phyloP scores from a whole-genome alignment of 805 yeast genomes.

The Metschnikowia cerradonensis region DNA sequence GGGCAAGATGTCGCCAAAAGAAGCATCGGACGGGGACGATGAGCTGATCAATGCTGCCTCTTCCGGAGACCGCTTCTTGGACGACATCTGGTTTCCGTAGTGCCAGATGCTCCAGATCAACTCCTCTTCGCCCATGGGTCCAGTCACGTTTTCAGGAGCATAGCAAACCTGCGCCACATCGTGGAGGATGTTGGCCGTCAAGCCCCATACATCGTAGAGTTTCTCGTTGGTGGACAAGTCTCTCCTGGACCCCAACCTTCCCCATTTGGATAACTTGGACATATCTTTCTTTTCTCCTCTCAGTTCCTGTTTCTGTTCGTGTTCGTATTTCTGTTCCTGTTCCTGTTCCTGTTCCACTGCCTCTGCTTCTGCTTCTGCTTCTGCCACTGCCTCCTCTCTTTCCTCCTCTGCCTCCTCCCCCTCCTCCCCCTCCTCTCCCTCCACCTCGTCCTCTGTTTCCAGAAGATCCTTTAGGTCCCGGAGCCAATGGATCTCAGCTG shows the following conservation, averaged over 20 bases:
- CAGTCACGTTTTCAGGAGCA: neutral
- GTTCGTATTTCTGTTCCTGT: too few species aligned
- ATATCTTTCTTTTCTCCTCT: constrained; percentile 5
- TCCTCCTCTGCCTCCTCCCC: neutral
- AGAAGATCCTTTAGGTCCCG: constrained; percentile 52
- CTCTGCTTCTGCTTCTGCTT: neutral
- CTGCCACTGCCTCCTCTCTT: neutral
- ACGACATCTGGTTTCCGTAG: constrained; percentile 51
- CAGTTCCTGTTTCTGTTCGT: neutral
- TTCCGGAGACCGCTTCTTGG: constrained; percentile 45
- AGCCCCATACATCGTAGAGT: constrained; percentile 75
- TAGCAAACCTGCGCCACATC: constrained; percentile 60
- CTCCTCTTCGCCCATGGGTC: constrained; percentile 59
- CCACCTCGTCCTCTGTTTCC: constrained; percentile 45
- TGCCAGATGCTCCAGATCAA: constrained; percentile 54
- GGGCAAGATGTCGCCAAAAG: constrained; percentile 44
- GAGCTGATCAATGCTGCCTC: constrained; percentile 48
- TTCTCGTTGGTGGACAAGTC: constrained; percentile 39
- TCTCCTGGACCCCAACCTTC: constrained; percentile 36
- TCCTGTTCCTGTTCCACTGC: neutral
- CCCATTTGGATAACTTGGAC: constrained; percentile 28
- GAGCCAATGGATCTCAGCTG: constrained; percentile 60
- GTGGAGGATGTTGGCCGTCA: constrained; percentile 74
- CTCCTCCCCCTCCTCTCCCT: constrained; percentile 32
- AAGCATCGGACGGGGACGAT: constrained; percentile 7